Percentiles rank a stretch among this genome's conserved stretches.
Conservation (phyloP, 1,284 basidiomycete genomes). For the Inonotus hispidus region DNA sequence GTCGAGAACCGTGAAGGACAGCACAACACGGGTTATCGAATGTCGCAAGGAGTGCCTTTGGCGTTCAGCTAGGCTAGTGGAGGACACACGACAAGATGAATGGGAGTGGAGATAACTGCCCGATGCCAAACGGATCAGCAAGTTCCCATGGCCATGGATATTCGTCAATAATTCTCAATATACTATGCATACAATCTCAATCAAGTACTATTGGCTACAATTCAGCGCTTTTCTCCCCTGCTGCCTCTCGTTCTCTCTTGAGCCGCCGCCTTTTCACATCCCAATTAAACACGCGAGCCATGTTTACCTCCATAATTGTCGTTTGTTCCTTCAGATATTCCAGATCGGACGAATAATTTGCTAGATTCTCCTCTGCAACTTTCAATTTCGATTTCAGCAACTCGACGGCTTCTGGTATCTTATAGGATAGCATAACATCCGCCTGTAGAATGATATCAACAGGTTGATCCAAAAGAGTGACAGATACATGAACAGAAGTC, state of each 20-base stretch:
- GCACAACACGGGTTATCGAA: conserved; percentile 14
- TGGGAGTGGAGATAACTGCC: background rate
- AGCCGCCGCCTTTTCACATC: conserved; percentile 83
- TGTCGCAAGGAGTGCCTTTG: background rate
- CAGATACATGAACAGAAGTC: conserved; percentile 30
- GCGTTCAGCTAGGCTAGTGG: background rate
- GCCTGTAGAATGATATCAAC: conserved; percentile 48
- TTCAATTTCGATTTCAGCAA: conserved; percentile 78
- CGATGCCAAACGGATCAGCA: background rate
- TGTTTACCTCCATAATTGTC: conserved; percentile 98
- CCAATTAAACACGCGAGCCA: conserved; percentile 95
- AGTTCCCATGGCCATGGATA: too few species aligned
- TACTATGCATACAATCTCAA: background rate
- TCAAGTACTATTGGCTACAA: background rate
- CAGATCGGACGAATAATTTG: conserved; percentile 79
- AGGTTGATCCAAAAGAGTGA: background rate
- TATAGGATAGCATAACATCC: conserved; percentile 97
- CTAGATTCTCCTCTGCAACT: conserved; percentile 65
- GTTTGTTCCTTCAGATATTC: conserved; percentile 94
- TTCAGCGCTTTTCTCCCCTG: conserved; percentile 8
- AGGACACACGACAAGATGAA: background rate
- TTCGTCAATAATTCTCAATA: background rate
- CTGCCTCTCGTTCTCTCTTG: conserved; percentile 38
- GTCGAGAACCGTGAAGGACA: conserved; percentile 16
- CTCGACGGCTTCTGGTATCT: conserved; percentile 72